phyloP scores from a whole-genome alignment of 2,329 filamentous ascomycete species.

The Diplocarpon rosae region DNA sequence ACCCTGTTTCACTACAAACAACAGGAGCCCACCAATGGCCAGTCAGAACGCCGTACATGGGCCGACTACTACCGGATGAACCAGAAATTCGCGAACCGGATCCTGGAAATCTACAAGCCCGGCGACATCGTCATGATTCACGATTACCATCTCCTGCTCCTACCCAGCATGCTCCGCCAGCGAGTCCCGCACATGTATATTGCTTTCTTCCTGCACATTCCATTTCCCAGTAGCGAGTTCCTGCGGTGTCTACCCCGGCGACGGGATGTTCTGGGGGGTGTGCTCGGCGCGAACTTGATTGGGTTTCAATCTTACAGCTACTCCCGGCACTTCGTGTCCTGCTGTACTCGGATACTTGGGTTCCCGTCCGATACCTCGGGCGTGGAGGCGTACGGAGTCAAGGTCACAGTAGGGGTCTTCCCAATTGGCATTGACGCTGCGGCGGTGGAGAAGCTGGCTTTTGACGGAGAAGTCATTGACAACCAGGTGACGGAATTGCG shows the following conservation, averaged over 20 bases:
- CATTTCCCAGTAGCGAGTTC: slow-evolving; percentile 94
- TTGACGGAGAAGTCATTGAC: slow-evolving; percentile 56
- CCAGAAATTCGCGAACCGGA: slow-evolving; percentile 80
- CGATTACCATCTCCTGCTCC: slow-evolving; percentile 84
- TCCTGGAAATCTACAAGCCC: slow-evolving; percentile 79
- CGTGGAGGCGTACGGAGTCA: slow-evolving; percentile 78
- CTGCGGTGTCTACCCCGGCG: slow-evolving; percentile 77
- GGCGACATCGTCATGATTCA: slow-evolving; percentile 89
- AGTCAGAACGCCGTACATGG: slow-evolving; percentile 74
- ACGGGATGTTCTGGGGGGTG: slow-evolving; percentile 82
- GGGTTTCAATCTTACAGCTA: slow-evolving; percentile 96
- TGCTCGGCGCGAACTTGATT: slow-evolving; percentile 83
- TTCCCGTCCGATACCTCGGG: slow-evolving; percentile 78
- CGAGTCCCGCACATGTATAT: slow-evolving; percentile 83
- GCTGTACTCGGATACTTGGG: slow-evolving; percentile 82
- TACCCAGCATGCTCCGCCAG: slow-evolving; percentile 81
- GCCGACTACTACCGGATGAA: slow-evolving; percentile 90
- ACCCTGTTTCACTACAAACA: slow-evolving; percentile 94
- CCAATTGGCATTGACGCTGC: slow-evolving; percentile 90
- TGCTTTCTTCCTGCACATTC: slow-evolving; percentile 86
- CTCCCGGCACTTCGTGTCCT: slow-evolving; percentile 87
- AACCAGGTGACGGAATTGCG: slow-evolving; percentile 62
- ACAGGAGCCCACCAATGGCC: slow-evolving; percentile 78
- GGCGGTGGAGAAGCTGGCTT: slow-evolving; percentile 65
- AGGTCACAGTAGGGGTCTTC: slow-evolving; percentile 86